Percentiles rank a stretch among this genome's conserved stretches.
These are phyloP conservation scores for Umbellularia californica DNA, from an alignment of 164 flowering plant genomes.

Conservation along the genomic window DNA sequence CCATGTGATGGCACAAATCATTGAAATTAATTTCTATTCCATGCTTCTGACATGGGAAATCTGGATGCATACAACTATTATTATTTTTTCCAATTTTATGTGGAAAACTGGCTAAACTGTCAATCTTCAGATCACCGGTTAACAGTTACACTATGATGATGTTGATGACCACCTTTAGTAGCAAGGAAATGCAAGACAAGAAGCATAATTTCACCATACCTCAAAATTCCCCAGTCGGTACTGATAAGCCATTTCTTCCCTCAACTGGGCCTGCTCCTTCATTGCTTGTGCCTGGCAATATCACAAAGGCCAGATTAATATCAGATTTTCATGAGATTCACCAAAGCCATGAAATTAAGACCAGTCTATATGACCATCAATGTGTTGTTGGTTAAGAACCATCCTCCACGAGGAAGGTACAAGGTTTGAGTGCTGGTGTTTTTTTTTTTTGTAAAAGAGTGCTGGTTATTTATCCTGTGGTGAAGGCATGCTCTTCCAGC, in stretches of 20 bases:
- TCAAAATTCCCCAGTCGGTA: slow-evolving; percentile 91
- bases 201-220: slow-evolving; percentile 32
- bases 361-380: too few relatives aligned
- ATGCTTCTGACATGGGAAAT: neutral
- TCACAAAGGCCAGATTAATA: neutral
- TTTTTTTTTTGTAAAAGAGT: too few relatives aligned
- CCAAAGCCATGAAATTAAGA: too few relatives aligned
- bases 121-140: too few relatives aligned
- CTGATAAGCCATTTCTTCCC: slow-evolving; percentile 88
- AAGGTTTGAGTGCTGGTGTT: too few relatives aligned
- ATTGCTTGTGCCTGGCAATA: slow-evolving; percentile 15
- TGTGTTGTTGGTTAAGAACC: too few relatives aligned
- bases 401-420: too few relatives aligned
- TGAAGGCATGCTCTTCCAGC: too few relatives aligned
- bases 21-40: neutral
- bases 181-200: neutral
- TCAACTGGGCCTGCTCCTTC: slow-evolving; percentile 90
- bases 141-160: neutral
- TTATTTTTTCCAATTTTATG: neutral
- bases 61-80: neutral
- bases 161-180: neutral
- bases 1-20: neutral
- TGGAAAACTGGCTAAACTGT: neutral
- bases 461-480: too few relatives aligned
- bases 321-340: neutral